These are phyloP conservation scores for Raddia guianensis DNA, from an alignment of 176 grass and related monocot species.

Conservation along the genomic window DNA sequence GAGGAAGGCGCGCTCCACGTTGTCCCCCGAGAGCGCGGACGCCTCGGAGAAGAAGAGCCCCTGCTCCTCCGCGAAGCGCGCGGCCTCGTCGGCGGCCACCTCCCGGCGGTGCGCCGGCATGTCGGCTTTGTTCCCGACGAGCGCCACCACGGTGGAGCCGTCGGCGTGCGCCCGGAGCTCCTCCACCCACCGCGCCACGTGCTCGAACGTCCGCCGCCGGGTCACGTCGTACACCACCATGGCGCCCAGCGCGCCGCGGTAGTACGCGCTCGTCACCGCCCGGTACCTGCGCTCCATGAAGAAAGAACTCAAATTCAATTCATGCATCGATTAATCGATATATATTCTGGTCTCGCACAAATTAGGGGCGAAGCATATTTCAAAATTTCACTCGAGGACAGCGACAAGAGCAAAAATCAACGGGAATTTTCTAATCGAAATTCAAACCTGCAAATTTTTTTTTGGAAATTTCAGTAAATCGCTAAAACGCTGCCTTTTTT, in stretches of 20 bases:
- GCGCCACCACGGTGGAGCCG: conserved; percentile 63
- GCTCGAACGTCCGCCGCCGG: conserved; percentile 63
- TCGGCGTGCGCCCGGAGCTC: conserved; percentile 74
- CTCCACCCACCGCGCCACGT: conserved; percentile 68
- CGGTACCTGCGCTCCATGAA: conserved; percentile 46
- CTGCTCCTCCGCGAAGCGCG: conserved; percentile 64
- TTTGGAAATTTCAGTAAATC: too few species aligned
- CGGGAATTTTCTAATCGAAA: too few species aligned
- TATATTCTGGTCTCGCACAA: background rate
- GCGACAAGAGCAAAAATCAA: too few species aligned
- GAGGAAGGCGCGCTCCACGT: conserved; percentile 74
- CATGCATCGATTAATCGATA: background rate
- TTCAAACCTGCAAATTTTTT: too few species aligned
- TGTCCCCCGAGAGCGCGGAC: conserved; percentile 63
- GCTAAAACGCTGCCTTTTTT: too few species aligned
- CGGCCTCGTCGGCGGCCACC: conserved; percentile 57
- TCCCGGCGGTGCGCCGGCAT: conserved; percentile 45
- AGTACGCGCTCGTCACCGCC: conserved; percentile 77
- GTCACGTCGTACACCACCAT: conserved; percentile 81
- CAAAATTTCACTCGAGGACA: too few species aligned
- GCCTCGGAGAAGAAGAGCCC: conserved; percentile 78
- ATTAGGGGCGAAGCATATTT: background rate
- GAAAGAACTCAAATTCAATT: background rate
- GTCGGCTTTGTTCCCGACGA: conserved; percentile 81
- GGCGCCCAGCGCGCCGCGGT: conserved; percentile 77